Evolutionary conservation across 345 rosid species (phyloP).

Genomic region (Physaria fendleri): DNA sequence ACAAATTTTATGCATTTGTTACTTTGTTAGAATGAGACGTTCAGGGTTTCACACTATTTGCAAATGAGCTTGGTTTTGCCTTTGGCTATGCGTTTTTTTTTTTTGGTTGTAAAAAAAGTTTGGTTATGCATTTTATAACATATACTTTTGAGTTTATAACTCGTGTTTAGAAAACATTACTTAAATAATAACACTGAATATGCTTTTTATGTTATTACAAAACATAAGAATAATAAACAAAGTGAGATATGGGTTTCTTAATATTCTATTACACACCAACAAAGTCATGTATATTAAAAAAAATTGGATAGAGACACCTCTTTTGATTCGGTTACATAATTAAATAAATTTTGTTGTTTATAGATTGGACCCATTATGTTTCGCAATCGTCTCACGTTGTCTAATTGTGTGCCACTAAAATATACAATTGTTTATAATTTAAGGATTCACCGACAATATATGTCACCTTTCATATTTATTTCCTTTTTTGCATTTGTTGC

Average conservation of each 20-base stretch:
- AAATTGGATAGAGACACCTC: constrained; percentile 1
- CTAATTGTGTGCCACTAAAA: constrained; percentile 26
- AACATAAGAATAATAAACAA: constrained; percentile 4
- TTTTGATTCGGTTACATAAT: constrained; percentile 6
- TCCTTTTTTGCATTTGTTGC: constrained; percentile 18
- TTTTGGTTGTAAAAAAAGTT: constrained; percentile 28
- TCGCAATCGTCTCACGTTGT: constrained; percentile 31
- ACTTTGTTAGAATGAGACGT: constrained; percentile 70
- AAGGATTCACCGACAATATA: constrained; percentile 34
- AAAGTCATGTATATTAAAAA: background rate
- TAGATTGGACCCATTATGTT: constrained; percentile 23
- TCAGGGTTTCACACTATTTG: constrained; percentile 48
- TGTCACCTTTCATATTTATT: constrained; percentile 28
- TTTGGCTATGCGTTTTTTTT: background rate
- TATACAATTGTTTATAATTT: constrained; percentile 23
- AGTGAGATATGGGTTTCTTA: background rate
- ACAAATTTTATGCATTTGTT: no score
- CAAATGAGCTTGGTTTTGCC: background rate
- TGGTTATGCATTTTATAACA: constrained; percentile 11
- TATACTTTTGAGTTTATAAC: background rate
- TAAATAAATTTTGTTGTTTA: background rate
- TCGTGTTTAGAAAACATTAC: background rate
- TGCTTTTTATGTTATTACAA: background rate
- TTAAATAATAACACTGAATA: background rate
- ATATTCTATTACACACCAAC: constrained; percentile 11